phyloP scores from a whole-genome alignment of 768 basidiomycete genomes.

The Amanita rimosa region DNA sequence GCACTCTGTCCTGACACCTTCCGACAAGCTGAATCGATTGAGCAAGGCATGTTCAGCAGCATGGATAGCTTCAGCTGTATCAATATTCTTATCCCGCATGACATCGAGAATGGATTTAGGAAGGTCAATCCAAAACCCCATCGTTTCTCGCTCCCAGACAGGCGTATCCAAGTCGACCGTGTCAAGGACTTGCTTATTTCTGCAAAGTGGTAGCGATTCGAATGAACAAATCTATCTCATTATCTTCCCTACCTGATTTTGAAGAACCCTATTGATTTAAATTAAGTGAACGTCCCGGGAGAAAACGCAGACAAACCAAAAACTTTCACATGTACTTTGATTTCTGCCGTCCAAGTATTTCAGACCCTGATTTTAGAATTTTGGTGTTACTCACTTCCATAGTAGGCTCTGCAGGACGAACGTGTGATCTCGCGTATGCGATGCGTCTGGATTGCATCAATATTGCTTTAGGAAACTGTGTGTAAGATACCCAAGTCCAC shows the following conservation, averaged over 20 bases:
- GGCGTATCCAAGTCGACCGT: slow-evolving; percentile 69
- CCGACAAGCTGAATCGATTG: slow-evolving; percentile 59
- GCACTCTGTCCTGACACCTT: slow-evolving; percentile 75
- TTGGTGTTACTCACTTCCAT: slow-evolving; percentile 46
- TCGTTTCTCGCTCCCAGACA: slow-evolving; percentile 62
- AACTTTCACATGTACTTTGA: slow-evolving; percentile 56
- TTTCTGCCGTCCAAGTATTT: slow-evolving; percentile 25
- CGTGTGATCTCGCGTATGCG: slow-evolving; percentile 55
- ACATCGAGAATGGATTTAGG: slow-evolving; percentile 39
- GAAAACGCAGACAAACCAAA: slow-evolving; percentile 42
- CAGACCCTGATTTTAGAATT: neutral
- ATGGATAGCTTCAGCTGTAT: slow-evolving; percentile 74
- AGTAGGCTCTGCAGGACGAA: slow-evolving; percentile 35
- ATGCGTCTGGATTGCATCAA: slow-evolving; percentile 67
- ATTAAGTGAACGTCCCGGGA: neutral
- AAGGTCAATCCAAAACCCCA: slow-evolving; percentile 74
- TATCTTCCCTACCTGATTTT: slow-evolving; percentile 48
- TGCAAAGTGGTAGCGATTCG: slow-evolving; percentile 14
- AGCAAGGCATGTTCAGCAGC: slow-evolving; percentile 77
- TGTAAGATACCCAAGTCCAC: neutral
- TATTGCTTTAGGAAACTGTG: slow-evolving; percentile 34
- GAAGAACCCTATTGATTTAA: slow-evolving; percentile 47
- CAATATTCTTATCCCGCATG: slow-evolving; percentile 43
- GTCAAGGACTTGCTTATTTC: slow-evolving; percentile 59
- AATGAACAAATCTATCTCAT: neutral